Evolutionary conservation across 176 grass and related monocot genomes (phyloP).

Genomic region (Hsuehochloa calcarea): DNA sequence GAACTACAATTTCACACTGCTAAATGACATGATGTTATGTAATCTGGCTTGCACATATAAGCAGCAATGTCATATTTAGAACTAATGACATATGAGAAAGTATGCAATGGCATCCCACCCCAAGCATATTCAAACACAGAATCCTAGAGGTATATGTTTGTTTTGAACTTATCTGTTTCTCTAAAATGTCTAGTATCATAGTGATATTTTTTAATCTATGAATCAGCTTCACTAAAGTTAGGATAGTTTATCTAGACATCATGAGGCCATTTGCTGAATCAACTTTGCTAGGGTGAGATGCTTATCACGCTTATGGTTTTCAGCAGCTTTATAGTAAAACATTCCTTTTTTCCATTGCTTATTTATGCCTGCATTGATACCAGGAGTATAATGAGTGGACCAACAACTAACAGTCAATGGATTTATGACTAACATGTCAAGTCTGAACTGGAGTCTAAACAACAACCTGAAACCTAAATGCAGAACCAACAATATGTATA

Average conservation of each 20-base stretch:
- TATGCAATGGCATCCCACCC: too few species aligned
- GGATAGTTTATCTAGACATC: conserved; percentile 83
- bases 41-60: too few species aligned
- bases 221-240: conserved; percentile 86
- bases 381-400: conserved; percentile 47
- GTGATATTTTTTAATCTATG: conserved; percentile 17
- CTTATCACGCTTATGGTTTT: conserved; percentile 1
- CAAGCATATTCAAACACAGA: too few species aligned
- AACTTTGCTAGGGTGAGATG: conserved; percentile 72
- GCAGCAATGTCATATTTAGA: too few species aligned
- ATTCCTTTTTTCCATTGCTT: conserved; percentile 19
- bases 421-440: conserved; percentile 82
- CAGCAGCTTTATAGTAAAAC: conserved; percentile 16
- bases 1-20: too few species aligned
- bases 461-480: too few species aligned
- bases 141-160: conserved; percentile 77
- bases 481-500: too few species aligned
- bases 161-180: conserved; percentile 23
- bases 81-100: too few species aligned
- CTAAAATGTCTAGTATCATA: background rate
- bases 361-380: conserved; percentile 30
- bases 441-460: conserved; percentile 81
- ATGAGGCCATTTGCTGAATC: conserved; percentile 99
- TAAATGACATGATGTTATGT: too few species aligned
- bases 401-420: conserved; percentile 51